Evolutionary conservation across 1,284 basidiomycete genomes (phyloP).

Genomic region (Cronartium quercuum): DNA sequence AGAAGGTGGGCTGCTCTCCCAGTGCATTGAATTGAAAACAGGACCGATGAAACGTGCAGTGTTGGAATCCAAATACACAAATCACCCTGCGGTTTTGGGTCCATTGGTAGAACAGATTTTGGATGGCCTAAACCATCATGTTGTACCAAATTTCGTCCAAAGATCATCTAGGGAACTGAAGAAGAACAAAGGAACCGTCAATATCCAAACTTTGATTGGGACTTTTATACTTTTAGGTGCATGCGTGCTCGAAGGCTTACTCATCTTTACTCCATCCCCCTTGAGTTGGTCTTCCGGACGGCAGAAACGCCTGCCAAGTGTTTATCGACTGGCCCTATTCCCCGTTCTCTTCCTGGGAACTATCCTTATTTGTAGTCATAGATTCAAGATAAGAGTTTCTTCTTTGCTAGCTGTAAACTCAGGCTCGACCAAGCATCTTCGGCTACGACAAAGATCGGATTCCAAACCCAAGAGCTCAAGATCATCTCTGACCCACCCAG

Average conservation of each 20-base stretch:
- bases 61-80: constrained; percentile 26
- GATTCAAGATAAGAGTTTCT: constrained; percentile 1
- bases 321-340: constrained; percentile 18
- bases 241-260: constrained; percentile 4
- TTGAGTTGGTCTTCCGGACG: not conserved
- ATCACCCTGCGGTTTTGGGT: constrained; percentile 28
- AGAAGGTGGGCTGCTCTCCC: constrained; percentile 10
- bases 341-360: constrained; percentile 5
- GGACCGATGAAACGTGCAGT: constrained; percentile 18
- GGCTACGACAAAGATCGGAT: not conserved
- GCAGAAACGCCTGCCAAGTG: not conserved
- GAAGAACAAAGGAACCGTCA: not conserved
- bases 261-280: constrained; percentile 22
- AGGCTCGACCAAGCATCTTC: not conserved
- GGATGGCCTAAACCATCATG: constrained; percentile 16
- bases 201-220: constrained; percentile 15
- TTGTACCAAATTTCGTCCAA: constrained; percentile 7
- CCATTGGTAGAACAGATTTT: constrained; percentile 22
- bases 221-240: constrained; percentile 10
- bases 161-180: not conserved
- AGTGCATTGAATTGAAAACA: constrained; percentile 6
- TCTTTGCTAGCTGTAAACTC: not conserved
- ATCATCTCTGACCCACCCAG: not conserved
- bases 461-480: not conserved
- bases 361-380: not conserved